Evolutionary conservation across 2,329 filamentous ascomycete species (phyloP).

Genomic region (Arthrobotrys pseudoclavata): DNA sequence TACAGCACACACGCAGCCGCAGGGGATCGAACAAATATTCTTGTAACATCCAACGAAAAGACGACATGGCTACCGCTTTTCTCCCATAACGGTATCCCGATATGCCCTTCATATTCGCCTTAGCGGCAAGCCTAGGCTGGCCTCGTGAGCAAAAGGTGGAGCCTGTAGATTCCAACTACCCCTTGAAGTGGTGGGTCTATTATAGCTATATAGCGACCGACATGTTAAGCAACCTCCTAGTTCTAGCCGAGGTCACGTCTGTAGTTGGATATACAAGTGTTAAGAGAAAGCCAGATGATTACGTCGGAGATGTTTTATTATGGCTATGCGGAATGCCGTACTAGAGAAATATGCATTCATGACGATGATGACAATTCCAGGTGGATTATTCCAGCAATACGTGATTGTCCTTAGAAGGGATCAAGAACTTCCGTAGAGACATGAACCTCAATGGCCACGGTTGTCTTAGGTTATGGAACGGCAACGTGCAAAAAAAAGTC

Average conservation of each 20-base stretch:
- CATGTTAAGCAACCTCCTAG: conserved; percentile 28
- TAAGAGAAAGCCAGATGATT: not conserved
- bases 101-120: conserved; percentile 41
- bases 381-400: not conserved
- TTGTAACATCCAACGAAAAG: conserved; percentile 34
- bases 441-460: not conserved
- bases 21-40: conserved; percentile 18
- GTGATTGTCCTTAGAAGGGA: not conserved
- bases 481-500: not conserved
- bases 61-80: conserved; percentile 26
- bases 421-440: not conserved
- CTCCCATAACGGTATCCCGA: conserved; percentile 45
- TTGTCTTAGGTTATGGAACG: not conserved
- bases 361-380: not conserved
- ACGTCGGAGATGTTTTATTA: not conserved
- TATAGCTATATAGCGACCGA: conserved; percentile 37
- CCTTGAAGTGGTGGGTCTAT: conserved; percentile 52
- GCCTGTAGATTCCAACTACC: conserved; percentile 44
- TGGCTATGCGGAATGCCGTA: not conserved
- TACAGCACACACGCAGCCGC: conserved; percentile 24
- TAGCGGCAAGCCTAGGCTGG: conserved; percentile 52
- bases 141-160: conserved; percentile 57
- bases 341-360: not conserved
- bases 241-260: conserved; percentile 37
- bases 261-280: not conserved